phyloP scores from a whole-genome alignment of 73 alveolate genomes.

The Paramecium sexaurelia region DNA sequence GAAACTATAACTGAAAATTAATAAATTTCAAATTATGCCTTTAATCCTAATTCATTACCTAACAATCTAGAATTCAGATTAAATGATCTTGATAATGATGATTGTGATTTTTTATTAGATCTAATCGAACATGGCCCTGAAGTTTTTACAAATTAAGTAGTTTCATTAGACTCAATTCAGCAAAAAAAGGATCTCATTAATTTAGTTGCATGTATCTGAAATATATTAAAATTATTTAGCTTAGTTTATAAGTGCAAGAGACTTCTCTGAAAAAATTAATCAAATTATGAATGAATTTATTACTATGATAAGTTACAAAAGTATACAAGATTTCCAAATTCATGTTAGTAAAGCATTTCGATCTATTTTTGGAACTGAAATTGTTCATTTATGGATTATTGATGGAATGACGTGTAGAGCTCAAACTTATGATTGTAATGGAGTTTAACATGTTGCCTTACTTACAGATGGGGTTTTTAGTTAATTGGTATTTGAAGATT shows the following conservation, averaged over 20 bases:
- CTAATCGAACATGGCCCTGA: slow-evolving; percentile 47
- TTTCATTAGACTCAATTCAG: not conserved
- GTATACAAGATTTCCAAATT: not conserved
- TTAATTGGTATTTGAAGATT: not conserved
- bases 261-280: slow-evolving; percentile 45
- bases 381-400: slow-evolving; percentile 10
- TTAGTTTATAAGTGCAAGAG: slow-evolving; percentile 34
- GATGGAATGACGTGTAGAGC: slow-evolving; percentile 63
- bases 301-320: slow-evolving; percentile 28
- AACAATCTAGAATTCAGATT: slow-evolving; percentile 22
- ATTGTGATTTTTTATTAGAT: slow-evolving; percentile 15
- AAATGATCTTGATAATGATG: not conserved
- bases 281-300: slow-evolving; percentile 36
- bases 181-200: slow-evolving; percentile 32
- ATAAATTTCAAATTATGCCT: not conserved
- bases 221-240: not conserved
- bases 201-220: not conserved
- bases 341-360: slow-evolving; percentile 49
- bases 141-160: slow-evolving; percentile 17
- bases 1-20: not conserved
- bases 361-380: slow-evolving; percentile 13
- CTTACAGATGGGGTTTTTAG: slow-evolving; percentile 43
- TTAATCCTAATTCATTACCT: slow-evolving; percentile 38
- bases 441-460: slow-evolving; percentile 20
- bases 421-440: slow-evolving; percentile 4